Evolutionary conservation across 2,329 filamentous ascomycete genomes (phyloP), one percentile per base, ranked within the genome.

Genomic region (Diaporthe sp.): DNA sequence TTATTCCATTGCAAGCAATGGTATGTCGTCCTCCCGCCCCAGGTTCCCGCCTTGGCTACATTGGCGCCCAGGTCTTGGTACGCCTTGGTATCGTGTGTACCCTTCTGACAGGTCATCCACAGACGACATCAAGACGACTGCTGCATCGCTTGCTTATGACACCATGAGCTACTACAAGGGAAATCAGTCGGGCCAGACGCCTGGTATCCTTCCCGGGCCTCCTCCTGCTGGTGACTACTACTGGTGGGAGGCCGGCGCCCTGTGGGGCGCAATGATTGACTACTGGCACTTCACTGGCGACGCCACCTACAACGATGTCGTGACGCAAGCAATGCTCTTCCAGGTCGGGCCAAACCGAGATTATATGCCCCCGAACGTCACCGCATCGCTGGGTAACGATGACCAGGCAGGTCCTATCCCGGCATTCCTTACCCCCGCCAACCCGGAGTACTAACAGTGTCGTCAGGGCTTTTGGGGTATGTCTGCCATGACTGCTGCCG

Each of bases 311-410:
- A 93, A 93, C 81, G 80, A 87, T 13, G 85, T 90, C 17, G 84
- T 91, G 22, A 89, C 85, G 72, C 79, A 90, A 75, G 90, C 88
- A 4, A 83, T 93, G 79, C 80, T 91, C 19, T 88, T 90, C 81
- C 95, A 97, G 82, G 91, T 92, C 70, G 94, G 94, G 71, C 88
- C 90, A 2, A 88, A 93, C 79, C 85, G 91, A 73, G 92, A 96
- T 80, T 97, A 93, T 81, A 96, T 96, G 91, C 93, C 94, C 7
- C 86, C 88, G 1, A 94, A 94, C 79, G 92, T 94, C 82, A 93
- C 91, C 10, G 83, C 89, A 76, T 91, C 90, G 2, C 88, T 93
- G 80, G 92, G 93, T 74, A 94, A 94, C 79, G 93, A 94, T 78
- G 93, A 94, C 77, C 93, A 94, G 81, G 89, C 58, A 1, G 59